Conservation (phyloP, 2,329 filamentous ascomycete genomes). For the Fusarium sp. region DNA sequence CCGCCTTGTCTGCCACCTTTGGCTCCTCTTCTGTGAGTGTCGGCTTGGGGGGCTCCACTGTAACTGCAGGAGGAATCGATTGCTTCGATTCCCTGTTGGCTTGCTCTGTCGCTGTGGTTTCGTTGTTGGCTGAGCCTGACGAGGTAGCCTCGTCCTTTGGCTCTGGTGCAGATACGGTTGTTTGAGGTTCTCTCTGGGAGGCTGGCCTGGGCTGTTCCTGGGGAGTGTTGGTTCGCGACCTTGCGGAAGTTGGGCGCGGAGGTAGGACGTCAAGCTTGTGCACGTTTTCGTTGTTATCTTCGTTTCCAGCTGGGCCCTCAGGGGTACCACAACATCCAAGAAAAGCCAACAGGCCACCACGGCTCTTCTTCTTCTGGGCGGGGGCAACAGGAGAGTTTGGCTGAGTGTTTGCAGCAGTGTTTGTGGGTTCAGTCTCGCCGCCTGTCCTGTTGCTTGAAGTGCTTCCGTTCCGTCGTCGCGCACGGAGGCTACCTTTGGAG, state of each 20-base stretch:
- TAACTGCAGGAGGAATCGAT: constrained; percentile 49
- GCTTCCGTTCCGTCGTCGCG: constrained; percentile 73
- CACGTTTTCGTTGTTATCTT: constrained; percentile 64
- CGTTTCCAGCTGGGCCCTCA: constrained; percentile 65
- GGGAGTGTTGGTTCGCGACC: constrained; percentile 63
- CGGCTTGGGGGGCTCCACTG: constrained; percentile 56
- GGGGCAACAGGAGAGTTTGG: constrained; percentile 62
- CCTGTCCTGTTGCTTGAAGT: constrained; percentile 72
- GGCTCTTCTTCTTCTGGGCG: constrained; percentile 64
- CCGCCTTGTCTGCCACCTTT: constrained; percentile 47
- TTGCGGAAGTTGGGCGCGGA: constrained; percentile 64
- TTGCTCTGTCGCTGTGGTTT: constrained; percentile 54
- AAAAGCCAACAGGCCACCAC: constrained; percentile 66
- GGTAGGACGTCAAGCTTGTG: constrained; percentile 69
- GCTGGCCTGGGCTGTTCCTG: constrained; percentile 59
- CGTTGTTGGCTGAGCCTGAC: constrained; percentile 59
- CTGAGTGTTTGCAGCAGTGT: constrained; percentile 60
- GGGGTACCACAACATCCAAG: constrained; percentile 75
- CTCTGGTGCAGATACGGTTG: constrained; percentile 49
- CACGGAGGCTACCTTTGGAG: constrained; percentile 72
- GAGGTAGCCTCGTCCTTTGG: constrained; percentile 58
- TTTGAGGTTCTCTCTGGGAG: constrained; percentile 62
- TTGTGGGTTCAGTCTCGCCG: constrained; percentile 62
- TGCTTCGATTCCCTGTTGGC: constrained; percentile 61
- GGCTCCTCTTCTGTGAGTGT: constrained; percentile 40